Evolutionary conservation across 2,329 filamentous ascomycete genomes (phyloP).

Genomic region (Aureobasidium sp.): DNA sequence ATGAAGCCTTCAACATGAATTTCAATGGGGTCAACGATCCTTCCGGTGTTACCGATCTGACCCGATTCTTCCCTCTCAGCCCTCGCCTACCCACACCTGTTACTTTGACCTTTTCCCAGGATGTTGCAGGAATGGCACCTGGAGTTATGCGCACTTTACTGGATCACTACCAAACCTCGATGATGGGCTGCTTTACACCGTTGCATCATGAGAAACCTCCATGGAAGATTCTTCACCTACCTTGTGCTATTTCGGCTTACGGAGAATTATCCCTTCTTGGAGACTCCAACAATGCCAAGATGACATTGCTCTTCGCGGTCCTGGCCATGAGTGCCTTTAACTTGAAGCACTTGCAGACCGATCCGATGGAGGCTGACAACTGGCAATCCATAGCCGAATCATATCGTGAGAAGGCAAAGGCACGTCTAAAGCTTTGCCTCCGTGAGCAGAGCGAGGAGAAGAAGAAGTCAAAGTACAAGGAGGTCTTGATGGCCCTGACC

Average conservation of each 20-base stretch:
- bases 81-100: conserved; percentile 2
- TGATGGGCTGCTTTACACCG: conserved; percentile 7
- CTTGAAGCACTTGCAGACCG: neutral
- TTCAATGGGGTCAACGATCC: neutral
- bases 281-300: conserved; percentile 8
- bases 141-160: neutral
- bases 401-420: conserved; percentile 6
- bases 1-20: conserved; percentile 2
- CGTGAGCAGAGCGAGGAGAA: neutral
- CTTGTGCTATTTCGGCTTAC: conserved; percentile 1
- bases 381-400: conserved; percentile 4
- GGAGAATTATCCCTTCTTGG: conserved; percentile 4
- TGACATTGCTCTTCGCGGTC: conserved; percentile 5
- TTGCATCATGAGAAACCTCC: conserved; percentile 3
- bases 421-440: conserved; percentile 1
- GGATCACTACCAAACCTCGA: neutral
- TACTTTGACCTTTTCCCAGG: neutral
- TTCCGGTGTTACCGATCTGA: neutral
- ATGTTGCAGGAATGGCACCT: conserved; percentile 6
- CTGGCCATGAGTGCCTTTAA: conserved; percentile 12
- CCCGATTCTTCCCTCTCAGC: conserved; percentile 1
- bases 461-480: conserved; percentile 11
- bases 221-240: conserved; percentile 10
- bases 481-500: conserved; percentile 9
- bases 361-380: neutral